phyloP scores from a whole-genome alignment of 441 rosid genomes.

The Pelargonium myrrhifolium region DNA sequence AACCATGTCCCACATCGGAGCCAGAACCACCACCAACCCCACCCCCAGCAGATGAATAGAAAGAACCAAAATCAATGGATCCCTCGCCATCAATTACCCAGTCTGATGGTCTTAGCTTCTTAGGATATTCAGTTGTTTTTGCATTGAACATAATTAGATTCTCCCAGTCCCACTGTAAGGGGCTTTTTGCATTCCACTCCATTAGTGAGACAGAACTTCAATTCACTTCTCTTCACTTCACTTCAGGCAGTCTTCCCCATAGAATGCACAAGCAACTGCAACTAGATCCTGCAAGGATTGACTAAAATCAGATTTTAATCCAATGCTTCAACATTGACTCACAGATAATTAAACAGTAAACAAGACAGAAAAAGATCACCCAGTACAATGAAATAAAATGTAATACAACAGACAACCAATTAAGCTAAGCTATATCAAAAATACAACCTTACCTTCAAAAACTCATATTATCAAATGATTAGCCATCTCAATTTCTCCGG shows the following conservation, averaged over 20 bases:
- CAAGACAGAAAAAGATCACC: conserved; percentile 3
- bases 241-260: conserved; percentile 16
- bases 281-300: conserved; percentile 35
- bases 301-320: not conserved
- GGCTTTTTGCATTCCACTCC: conserved; percentile 76
- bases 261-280: conserved; percentile 18
- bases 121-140: conserved; percentile 41
- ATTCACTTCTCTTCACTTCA: not conserved
- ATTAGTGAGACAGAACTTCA: conserved; percentile 38
- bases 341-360: not conserved
- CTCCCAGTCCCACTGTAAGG: conserved; percentile 75
- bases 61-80: conserved; percentile 48
- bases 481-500: conserved; percentile 19
- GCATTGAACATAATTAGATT: conserved; percentile 45
- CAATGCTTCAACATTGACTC: not conserved
- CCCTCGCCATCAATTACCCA: conserved; percentile 55
- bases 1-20: conserved; percentile 56
- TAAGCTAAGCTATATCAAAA: conserved; percentile 4
- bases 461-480: conserved; percentile 17
- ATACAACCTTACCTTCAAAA: conserved; percentile 23
- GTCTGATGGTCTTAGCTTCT: conserved; percentile 38
- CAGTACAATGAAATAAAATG: not conserved
- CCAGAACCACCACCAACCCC: conserved; percentile 47
- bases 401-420: conserved; percentile 10
- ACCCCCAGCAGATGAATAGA: conserved; percentile 46